phyloP scores from a whole-genome alignment of 2,329 filamentous ascomycete genomes.

The Raffaelea arxii region DNA sequence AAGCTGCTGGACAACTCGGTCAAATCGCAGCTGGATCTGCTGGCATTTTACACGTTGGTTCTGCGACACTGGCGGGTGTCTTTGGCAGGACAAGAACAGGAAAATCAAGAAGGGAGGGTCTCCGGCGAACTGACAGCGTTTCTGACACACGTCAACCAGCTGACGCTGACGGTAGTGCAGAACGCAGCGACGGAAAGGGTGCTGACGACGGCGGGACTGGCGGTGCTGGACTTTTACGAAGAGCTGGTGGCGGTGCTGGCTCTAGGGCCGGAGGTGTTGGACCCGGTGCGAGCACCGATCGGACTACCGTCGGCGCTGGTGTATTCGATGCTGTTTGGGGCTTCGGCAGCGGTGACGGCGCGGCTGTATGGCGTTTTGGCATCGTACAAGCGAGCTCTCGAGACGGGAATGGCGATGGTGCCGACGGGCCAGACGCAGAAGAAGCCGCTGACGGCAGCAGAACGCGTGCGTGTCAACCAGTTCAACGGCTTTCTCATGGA shows the following conservation, averaged over 20 bases:
- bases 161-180: slow-evolving; percentile 53
- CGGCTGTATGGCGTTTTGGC: slow-evolving; percentile 61
- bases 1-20: slow-evolving; percentile 38
- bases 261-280: slow-evolving; percentile 34
- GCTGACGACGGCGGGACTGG: slow-evolving; percentile 28
- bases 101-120: slow-evolving; percentile 29
- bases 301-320: slow-evolving; percentile 59
- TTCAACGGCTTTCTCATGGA: slow-evolving; percentile 87
- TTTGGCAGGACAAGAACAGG: slow-evolving; percentile 18
- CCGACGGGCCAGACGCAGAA: slow-evolving; percentile 11
- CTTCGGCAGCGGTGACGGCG: slow-evolving; percentile 53
- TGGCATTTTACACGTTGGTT: slow-evolving; percentile 58
- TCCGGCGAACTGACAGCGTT: too few species aligned
- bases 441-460: slow-evolving; percentile 38
- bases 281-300: slow-evolving; percentile 48
- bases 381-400: slow-evolving; percentile 65
- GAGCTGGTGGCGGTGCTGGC: slow-evolving; percentile 47
- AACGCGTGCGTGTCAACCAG: slow-evolving; percentile 50
- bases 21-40: slow-evolving; percentile 46
- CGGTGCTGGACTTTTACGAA: slow-evolving; percentile 63
- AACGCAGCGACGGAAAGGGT: slow-evolving; percentile 16
- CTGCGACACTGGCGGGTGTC: slow-evolving; percentile 48
- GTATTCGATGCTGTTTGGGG: slow-evolving; percentile 61
- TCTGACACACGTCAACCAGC: slow-evolving; percentile 39
- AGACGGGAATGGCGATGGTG: slow-evolving; percentile 41